Evolutionary conservation across 1,284 basidiomycete genomes (phyloP).

Genomic region (Ganoderma lingzhi): DNA sequence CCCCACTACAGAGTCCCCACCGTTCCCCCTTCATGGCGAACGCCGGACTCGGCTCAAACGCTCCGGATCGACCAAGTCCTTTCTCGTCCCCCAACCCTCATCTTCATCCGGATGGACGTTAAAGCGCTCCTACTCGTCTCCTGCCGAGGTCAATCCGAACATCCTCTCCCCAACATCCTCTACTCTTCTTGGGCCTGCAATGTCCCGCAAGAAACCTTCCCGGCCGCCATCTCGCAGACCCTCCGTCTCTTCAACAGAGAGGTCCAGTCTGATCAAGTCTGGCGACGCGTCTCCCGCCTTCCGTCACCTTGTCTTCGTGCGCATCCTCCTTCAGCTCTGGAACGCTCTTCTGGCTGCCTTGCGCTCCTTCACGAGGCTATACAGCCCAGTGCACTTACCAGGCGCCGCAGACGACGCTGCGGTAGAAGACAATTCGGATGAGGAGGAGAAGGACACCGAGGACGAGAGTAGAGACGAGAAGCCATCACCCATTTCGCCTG

Average conservation of each 20-base stretch:
- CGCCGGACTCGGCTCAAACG: constrained; percentile 49
- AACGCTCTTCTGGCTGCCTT: constrained; percentile 57
- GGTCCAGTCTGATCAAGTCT: constrained; percentile 33
- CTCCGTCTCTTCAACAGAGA: constrained; percentile 37
- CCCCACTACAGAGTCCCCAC: constrained; percentile 46
- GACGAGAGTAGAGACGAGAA: constrained; percentile 50
- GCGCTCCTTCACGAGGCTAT: constrained; percentile 47
- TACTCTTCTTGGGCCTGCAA: constrained; percentile 33
- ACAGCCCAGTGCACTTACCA: constrained; percentile 9
- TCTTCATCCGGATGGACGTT: constrained; percentile 36
- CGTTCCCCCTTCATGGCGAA: constrained; percentile 36
- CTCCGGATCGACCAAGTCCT: constrained; percentile 67
- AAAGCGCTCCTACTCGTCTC: constrained; percentile 61
- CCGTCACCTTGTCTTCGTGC: constrained; percentile 59
- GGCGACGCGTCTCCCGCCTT: constrained; percentile 42
- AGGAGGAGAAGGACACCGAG: constrained; percentile 51
- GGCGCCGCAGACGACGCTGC: constrained; percentile 30
- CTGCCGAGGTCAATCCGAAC: constrained; percentile 46
- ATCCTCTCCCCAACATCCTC: constrained; percentile 26
- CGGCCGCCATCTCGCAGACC: constrained; percentile 37
- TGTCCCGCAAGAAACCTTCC: constrained; percentile 32
- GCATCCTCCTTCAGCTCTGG: constrained; percentile 60
- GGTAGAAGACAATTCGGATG: constrained; percentile 41
- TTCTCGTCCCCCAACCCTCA: constrained; percentile 49
- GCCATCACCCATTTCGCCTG: constrained; percentile 29